Conservation (phyloP, 495 filamentous ascomycete species). For the Daldinia vernicosa region DNA sequence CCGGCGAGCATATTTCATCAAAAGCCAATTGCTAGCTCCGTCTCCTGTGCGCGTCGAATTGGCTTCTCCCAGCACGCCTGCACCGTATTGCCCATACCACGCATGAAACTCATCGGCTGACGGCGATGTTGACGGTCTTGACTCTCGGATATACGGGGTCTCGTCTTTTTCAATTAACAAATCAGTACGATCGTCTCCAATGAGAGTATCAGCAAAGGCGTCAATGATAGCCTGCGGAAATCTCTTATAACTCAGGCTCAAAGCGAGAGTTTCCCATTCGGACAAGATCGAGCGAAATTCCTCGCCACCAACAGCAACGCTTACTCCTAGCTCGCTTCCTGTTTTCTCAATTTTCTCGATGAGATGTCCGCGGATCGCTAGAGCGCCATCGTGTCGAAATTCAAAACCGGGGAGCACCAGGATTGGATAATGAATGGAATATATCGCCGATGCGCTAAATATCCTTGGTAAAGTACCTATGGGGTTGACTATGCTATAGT, state of each 20-base stretch:
- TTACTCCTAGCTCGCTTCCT: conserved; percentile 7
- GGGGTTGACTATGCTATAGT: conserved; percentile 21
- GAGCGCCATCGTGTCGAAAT: conserved; percentile 4
- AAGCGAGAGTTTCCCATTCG: conserved; percentile 17
- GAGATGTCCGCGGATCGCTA: conserved; percentile 4
- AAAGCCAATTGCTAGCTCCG: neutral
- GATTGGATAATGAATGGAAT: conserved; percentile 28
- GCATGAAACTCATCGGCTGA: neutral
- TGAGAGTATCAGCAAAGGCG: conserved; percentile 27
- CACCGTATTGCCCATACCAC: conserved; percentile 13
- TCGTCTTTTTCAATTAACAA: conserved; percentile 18
- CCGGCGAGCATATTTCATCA: conserved; percentile 6
- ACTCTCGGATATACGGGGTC: conserved; percentile 4
- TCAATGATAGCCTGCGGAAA: conserved; percentile 13
- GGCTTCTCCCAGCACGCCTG: neutral
- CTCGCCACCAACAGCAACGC: neutral
- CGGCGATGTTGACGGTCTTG: neutral
- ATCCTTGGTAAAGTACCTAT: conserved; percentile 23
- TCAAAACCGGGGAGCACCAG: conserved; percentile 7
- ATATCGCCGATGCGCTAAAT: conserved; percentile 12
- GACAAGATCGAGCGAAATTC: neutral
- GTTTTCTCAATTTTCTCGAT: conserved; percentile 11
- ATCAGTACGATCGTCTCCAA: conserved; percentile 13
- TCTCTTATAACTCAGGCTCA: conserved; percentile 10
- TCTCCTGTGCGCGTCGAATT: neutral